Evolutionary conservation across 768 basidiomycete genomes (phyloP).

Genomic region (Boletus sp.): DNA sequence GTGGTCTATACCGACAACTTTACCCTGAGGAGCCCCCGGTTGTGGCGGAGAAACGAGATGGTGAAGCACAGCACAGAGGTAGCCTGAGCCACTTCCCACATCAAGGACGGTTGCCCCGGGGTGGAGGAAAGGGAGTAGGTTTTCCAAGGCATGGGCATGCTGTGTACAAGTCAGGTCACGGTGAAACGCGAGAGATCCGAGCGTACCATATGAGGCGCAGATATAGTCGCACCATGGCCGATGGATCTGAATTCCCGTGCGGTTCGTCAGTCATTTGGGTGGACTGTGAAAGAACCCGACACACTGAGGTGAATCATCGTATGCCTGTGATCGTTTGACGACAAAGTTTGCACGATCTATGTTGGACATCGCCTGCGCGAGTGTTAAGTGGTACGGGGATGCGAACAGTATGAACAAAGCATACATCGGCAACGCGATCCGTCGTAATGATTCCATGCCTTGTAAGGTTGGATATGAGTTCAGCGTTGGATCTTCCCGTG

Average conservation of each 20-base stretch:
- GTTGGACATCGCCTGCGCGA: conserved; percentile 58
- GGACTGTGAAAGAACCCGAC: conserved; percentile 28
- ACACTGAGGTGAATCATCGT: conserved; percentile 77
- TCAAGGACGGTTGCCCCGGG: conserved; percentile 81
- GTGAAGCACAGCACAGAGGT: conserved; percentile 78
- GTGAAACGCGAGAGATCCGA: neutral
- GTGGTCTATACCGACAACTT: conserved; percentile 90
- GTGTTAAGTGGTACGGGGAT: neutral
- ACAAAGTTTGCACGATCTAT: conserved; percentile 77
- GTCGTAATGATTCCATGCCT: conserved; percentile 54
- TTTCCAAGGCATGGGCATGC: conserved; percentile 86
- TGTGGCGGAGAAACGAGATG: conserved; percentile 52
- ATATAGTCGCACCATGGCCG: conserved; percentile 87
- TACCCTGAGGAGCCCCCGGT: conserved; percentile 37
- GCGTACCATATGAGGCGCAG: conserved; percentile 91
- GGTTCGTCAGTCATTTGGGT: neutral
- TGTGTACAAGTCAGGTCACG: conserved; percentile 23
- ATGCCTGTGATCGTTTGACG: conserved; percentile 48
- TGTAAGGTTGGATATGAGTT: conserved; percentile 70
- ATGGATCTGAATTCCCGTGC: conserved; percentile 49
- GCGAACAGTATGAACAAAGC: conserved; percentile 13
- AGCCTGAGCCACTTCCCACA: conserved; percentile 87
- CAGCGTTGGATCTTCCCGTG: conserved; percentile 63
- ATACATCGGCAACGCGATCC: conserved; percentile 53
- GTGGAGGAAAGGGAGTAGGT: conserved; percentile 68